These are phyloP conservation scores for Geranomyces michiganensis DNA, from an alignment of 192 early-diverging fungal genomes.

Conservation along the genomic window DNA sequence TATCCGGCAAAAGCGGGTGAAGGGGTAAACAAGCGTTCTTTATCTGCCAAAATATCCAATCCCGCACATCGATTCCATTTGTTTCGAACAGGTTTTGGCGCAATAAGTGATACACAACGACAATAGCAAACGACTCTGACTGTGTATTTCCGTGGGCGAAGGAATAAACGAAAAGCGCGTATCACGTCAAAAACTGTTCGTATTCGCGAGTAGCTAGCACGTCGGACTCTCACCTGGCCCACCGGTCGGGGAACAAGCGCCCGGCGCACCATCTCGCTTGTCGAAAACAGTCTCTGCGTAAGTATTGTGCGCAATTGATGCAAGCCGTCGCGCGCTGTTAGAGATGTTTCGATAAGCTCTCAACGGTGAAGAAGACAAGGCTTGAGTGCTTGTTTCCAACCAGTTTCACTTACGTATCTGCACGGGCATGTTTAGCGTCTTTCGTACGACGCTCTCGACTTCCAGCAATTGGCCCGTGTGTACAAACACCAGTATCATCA, in stretches of 20 bases:
- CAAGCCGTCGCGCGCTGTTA: neutral
- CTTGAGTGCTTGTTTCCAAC: neutral
- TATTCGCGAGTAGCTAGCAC: neutral
- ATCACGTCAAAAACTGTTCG: no score
- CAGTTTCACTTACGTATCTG: neutral
- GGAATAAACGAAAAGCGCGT: neutral
- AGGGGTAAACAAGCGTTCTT: neutral
- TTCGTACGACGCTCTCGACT: neutral
- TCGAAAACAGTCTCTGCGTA: slow-evolving; percentile 3
- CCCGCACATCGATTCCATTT: slow-evolving; percentile 4
- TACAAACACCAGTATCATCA: slow-evolving; percentile 11
- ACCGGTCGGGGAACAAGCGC: neutral
- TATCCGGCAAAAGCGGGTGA: slow-evolving; percentile 11
- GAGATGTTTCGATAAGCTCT: no score
- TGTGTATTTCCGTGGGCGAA: neutral
- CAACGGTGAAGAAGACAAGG: neutral
- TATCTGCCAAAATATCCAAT: neutral
- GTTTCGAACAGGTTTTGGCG: neutral
- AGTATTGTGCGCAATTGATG: slow-evolving; percentile 3
- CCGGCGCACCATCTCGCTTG: neutral
- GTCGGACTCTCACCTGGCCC: neutral
- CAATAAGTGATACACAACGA: slow-evolving; percentile 14
- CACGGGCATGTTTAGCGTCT: slow-evolving; percentile 6
- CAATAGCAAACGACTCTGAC: neutral
- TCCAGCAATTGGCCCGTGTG: slow-evolving; percentile 15